Evolutionary conservation across 108 stramenopile genomes (phyloP).

Genomic region (Cyclotella kingstonii): DNA sequence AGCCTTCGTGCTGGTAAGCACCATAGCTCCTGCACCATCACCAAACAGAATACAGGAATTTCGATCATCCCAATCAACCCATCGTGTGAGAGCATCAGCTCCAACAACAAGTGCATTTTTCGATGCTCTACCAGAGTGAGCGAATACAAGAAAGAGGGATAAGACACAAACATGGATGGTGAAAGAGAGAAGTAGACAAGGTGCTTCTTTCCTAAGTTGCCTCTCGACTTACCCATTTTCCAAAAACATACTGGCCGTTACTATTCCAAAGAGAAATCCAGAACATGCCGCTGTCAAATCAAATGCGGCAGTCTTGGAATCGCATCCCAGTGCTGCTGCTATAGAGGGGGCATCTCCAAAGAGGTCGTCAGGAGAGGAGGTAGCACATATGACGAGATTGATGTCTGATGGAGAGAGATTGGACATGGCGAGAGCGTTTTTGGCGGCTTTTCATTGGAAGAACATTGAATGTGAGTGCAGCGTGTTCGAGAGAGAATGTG

Average conservation of each 20-base stretch:
- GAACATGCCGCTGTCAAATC: conserved; percentile 96
- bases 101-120: conserved; percentile 90
- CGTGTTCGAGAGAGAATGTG: conserved; percentile 60
- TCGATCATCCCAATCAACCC: conserved; percentile 97
- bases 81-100: conserved; percentile 90
- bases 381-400: conserved; percentile 89
- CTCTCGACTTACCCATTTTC: conserved; percentile 28
- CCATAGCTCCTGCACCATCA: conserved; percentile 97
- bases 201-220: too few species aligned
- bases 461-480: conserved; percentile 88
- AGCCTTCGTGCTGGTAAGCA: conserved; percentile 53
- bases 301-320: conserved; percentile 72
- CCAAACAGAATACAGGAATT: conserved; percentile 96
- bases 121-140: too few species aligned
- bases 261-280: conserved; percentile 92
- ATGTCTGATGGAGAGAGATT: conserved; percentile 69
- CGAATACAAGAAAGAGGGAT: too few species aligned
- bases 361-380: conserved; percentile 92
- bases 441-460: conserved; percentile 58
- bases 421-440: conserved; percentile 76
- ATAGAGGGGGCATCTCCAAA: conserved; percentile 94
- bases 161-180: background rate
- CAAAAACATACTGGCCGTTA: conserved; percentile 91
- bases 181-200: too few species aligned
- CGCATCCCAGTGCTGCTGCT: conserved; percentile 75